These are phyloP conservation scores for Neofusicoccum sp. DNA, from an alignment of 2,329 filamentous ascomycete species.

Conservation along the genomic window DNA sequence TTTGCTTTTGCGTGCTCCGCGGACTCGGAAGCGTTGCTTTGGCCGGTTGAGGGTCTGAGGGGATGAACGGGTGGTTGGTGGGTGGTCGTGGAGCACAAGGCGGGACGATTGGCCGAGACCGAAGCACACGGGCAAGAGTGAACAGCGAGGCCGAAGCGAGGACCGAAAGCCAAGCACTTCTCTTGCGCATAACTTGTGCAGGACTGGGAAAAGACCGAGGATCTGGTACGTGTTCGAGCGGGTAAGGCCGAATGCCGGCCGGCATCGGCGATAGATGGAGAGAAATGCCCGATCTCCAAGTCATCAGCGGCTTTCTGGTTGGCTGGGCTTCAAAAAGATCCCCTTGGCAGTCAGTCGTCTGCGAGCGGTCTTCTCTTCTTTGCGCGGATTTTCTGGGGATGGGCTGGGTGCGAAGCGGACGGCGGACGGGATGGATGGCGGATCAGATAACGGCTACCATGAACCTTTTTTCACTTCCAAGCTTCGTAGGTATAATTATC, in stretches of 20 bases:
- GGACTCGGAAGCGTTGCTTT: neutral
- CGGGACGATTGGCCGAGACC: neutral
- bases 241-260: neutral
- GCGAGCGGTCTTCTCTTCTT: too few species aligned
- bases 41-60: neutral
- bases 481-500: too few species aligned
- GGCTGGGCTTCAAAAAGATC: neutral
- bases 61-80: neutral
- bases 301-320: slow-evolving; percentile 13
- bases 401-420: too few species aligned
- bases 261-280: slow-evolving; percentile 13
- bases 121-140: neutral
- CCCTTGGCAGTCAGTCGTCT: too few species aligned
- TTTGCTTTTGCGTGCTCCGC: neutral
- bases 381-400: too few species aligned
- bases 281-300: neutral
- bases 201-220: neutral
- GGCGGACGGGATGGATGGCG: too few species aligned
- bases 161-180: neutral
- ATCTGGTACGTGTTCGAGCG: neutral
- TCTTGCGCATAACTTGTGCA: neutral
- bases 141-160: neutral
- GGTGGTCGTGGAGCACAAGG: neutral
- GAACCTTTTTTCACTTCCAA: too few species aligned
- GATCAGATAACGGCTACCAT: too few species aligned